phyloP scores from a whole-genome alignment of 139 green algal genomes.

The Eudorina sp. region DNA sequence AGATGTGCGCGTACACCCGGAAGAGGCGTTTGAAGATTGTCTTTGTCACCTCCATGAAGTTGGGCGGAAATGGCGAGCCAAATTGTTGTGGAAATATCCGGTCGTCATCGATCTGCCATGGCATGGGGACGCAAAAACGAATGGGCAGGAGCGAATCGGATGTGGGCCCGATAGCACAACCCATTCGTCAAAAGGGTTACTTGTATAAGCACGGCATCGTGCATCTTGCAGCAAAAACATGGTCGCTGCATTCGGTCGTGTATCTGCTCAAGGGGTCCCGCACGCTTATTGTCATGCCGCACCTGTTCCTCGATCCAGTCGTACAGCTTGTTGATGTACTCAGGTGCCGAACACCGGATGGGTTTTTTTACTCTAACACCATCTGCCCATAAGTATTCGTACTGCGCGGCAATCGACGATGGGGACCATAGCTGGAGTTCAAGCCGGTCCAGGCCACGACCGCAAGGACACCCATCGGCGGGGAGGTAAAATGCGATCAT shows the following conservation, averaged over 20 bases:
- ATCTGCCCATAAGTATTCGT: constrained; percentile 99
- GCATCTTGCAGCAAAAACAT: too few species aligned
- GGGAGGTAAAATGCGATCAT: too few species aligned
- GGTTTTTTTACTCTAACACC: constrained; percentile 95
- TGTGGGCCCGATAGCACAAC: background rate
- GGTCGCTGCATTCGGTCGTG: too few species aligned
- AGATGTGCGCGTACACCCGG: constrained; percentile 99
- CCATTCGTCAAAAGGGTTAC: background rate
- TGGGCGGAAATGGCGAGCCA: constrained; percentile 87
- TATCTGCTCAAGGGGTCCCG: too few species aligned
- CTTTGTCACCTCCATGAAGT: constrained; percentile 87
- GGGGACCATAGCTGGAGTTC: too few species aligned
- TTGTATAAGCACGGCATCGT: background rate
- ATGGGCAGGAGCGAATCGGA: background rate
- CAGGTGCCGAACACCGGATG: constrained; percentile 90
- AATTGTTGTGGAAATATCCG: constrained; percentile 92
- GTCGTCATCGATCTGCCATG: constrained; percentile 83
- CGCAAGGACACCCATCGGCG: too few species aligned
- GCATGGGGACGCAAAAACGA: background rate
- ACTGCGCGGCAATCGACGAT: constrained; percentile 75
- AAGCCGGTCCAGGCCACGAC: too few species aligned
- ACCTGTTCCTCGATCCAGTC: constrained; percentile 97
- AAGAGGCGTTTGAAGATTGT: constrained; percentile 99
- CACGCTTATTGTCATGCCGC: too few species aligned
- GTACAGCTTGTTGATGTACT: constrained; percentile 97